Percentiles rank a stretch among this genome's conserved stretches.
phyloP scores from a whole-genome alignment of 306 rosid genomes.

The Vicia villosa region DNA sequence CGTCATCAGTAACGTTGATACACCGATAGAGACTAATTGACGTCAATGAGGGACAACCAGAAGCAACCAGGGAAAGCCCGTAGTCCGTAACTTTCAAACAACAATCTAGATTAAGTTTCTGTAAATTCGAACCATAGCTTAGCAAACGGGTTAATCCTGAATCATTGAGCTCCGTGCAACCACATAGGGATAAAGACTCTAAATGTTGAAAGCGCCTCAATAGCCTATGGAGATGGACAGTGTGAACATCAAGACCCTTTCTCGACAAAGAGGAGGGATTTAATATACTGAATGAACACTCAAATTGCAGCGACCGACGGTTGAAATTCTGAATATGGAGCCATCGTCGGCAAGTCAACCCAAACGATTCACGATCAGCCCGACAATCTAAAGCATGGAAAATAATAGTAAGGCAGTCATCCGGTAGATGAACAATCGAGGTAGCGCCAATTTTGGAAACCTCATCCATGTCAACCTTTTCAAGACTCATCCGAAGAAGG shows the following conservation, averaged over 20 bases:
- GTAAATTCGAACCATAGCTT: conserved; percentile 56
- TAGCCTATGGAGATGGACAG: conserved; percentile 51
- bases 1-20: conserved; percentile 47
- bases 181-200: conserved; percentile 56
- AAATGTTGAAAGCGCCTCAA: conserved; percentile 62
- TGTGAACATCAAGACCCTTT: conserved; percentile 27
- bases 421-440: conserved; percentile 59
- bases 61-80: conserved; percentile 54
- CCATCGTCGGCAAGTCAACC: conserved; percentile 64
- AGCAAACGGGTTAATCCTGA: conserved; percentile 48
- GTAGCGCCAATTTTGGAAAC: conserved; percentile 38
- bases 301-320: conserved; percentile 53
- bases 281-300: conserved; percentile 48
- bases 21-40: conserved; percentile 61
- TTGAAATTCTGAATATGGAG: conserved; percentile 55
- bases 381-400: conserved; percentile 48
- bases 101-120: conserved; percentile 51
- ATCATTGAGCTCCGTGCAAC: conserved; percentile 58
- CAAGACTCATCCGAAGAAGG: conserved; percentile 59
- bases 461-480: conserved; percentile 48
- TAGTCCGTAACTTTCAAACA: conserved; percentile 56
- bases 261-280: conserved; percentile 39
- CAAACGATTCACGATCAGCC: conserved; percentile 63
- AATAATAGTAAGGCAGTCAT: conserved; percentile 60
- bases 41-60: conserved; percentile 48